A percentile compares a stretch with the other conserved stretches of the same genome.
Conservation (phyloP, 129 eudicot genomes). For the Artemisia tridentata region DNA sequence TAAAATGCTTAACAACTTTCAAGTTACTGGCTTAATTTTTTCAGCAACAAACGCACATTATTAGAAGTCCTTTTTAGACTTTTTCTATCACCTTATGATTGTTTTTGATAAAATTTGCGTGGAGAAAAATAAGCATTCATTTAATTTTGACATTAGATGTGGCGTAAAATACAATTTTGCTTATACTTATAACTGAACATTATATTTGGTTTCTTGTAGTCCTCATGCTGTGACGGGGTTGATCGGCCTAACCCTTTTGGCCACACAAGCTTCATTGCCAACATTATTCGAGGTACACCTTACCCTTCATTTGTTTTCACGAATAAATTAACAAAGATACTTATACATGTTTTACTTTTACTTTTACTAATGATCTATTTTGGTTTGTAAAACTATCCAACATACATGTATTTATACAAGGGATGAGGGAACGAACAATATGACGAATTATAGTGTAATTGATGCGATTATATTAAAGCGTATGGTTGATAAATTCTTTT, state of each 20-base stretch:
- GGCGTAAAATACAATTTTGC: neutral
- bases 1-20: neutral
- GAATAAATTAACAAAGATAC: neutral
- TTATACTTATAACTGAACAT: neutral
- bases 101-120: no score
- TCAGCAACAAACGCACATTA: neutral
- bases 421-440: no score
- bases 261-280: slow-evolving; percentile 72
- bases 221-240: slow-evolving; percentile 96
- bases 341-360: neutral
- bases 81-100: no score
- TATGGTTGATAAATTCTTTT: no score
- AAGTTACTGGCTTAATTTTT: neutral
- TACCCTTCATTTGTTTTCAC: slow-evolving; percentile 1
- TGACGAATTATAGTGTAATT: no score
- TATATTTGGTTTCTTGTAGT: slow-evolving; percentile 44
- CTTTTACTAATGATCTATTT: no score
- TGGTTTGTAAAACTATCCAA: no score
- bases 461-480: no score
- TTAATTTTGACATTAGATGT: neutral
- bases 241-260: slow-evolving; percentile 78
- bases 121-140: neutral
- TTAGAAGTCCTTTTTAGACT: neutral
- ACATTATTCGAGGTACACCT: slow-evolving; percentile 72
- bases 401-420: no score